Conservation (phyloP, 2,329 filamentous ascomycete genomes). For the Cladophialophora bantiana region DNA sequence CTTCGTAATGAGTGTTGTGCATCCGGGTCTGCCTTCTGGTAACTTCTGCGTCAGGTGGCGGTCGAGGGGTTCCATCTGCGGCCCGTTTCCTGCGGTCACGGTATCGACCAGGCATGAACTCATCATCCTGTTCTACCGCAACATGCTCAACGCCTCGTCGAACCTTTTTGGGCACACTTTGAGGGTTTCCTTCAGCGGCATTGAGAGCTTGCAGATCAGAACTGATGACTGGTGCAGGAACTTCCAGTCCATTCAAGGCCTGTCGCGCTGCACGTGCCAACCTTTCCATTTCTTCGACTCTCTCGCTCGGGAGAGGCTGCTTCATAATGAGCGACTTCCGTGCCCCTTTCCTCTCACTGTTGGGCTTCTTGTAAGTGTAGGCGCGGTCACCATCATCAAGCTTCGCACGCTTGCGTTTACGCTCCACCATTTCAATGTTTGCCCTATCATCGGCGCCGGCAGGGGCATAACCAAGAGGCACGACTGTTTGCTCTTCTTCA, state of each 20-base stretch:
- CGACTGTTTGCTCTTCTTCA: slow-evolving; percentile 30
- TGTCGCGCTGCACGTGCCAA: slow-evolving; percentile 28
- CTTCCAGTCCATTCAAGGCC: slow-evolving; percentile 32
- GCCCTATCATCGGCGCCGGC: slow-evolving; percentile 25
- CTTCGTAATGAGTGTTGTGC: slow-evolving; percentile 38
- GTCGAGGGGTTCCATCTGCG: slow-evolving; percentile 27
- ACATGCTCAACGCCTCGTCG: slow-evolving; percentile 28
- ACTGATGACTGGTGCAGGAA: slow-evolving; percentile 37
- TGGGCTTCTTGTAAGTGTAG: slow-evolving; percentile 29
- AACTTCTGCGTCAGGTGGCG: slow-evolving; percentile 31
- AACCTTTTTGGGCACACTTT: slow-evolving; percentile 33
- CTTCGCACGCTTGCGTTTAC: slow-evolving; percentile 41
- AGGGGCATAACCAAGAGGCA: slow-evolving; percentile 26
- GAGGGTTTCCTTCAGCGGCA: slow-evolving; percentile 39
- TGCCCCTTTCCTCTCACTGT: slow-evolving; percentile 27
- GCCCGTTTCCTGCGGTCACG: slow-evolving; percentile 36
- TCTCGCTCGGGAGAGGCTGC: slow-evolving; percentile 38
- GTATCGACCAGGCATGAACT: slow-evolving; percentile 38
- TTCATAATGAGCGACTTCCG: slow-evolving; percentile 41
- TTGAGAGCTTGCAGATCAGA: slow-evolving; percentile 42
- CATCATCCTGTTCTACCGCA: slow-evolving; percentile 41
- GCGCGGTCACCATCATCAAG: slow-evolving; percentile 39
- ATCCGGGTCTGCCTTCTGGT: slow-evolving; percentile 36
- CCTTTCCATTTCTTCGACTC: slow-evolving; percentile 36
- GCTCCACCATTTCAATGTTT: slow-evolving; percentile 38